These are phyloP conservation scores for Sechiopsis laciniata DNA, from an alignment of 306 rosid species.

Conservation along the genomic window DNA sequence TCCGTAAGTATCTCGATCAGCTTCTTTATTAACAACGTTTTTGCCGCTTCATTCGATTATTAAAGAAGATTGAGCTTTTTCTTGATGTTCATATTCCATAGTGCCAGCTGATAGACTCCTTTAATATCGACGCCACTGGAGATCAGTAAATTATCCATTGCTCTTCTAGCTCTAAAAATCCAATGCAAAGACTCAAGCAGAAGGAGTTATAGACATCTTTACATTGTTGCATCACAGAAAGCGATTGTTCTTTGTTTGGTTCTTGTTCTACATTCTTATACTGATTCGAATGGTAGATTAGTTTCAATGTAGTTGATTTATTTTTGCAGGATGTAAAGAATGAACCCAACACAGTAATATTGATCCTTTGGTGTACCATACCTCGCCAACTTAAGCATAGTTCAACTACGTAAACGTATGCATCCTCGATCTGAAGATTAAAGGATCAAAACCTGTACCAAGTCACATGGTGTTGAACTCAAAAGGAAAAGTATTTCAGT, in stretches of 20 bases:
- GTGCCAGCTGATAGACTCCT: not conserved
- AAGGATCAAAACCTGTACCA: too few relatives aligned
- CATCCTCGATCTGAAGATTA: too few relatives aligned
- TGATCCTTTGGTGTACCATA: too few relatives aligned
- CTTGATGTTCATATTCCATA: not conserved
- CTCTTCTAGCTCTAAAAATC: conserved; percentile 8
- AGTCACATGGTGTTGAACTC: too few relatives aligned
- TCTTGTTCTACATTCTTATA: conserved; percentile 6
- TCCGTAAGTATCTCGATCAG: not conserved
- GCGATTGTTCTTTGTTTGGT: not conserved
- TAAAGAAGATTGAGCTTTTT: not conserved
- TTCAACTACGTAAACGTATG: too few relatives aligned
- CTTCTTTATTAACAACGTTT: not conserved
- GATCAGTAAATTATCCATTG: not conserved
- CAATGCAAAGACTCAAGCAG: not conserved
- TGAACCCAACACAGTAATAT: too few relatives aligned
- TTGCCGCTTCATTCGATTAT: not conserved
- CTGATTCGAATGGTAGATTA: conserved; percentile 8
- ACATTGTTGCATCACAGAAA: not conserved
- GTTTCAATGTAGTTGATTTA: conserved; percentile 8
- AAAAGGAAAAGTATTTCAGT: too few relatives aligned
- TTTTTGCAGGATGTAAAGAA: conserved; percentile 11
- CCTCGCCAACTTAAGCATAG: too few relatives aligned
- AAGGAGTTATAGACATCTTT: not conserved
- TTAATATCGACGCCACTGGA: not conserved